Percentiles rank a stretch among this genome's conserved stretches.
Conservation (phyloP, 768 basidiomycete genomes). For the Lactifluus hygrophoroides region DNA sequence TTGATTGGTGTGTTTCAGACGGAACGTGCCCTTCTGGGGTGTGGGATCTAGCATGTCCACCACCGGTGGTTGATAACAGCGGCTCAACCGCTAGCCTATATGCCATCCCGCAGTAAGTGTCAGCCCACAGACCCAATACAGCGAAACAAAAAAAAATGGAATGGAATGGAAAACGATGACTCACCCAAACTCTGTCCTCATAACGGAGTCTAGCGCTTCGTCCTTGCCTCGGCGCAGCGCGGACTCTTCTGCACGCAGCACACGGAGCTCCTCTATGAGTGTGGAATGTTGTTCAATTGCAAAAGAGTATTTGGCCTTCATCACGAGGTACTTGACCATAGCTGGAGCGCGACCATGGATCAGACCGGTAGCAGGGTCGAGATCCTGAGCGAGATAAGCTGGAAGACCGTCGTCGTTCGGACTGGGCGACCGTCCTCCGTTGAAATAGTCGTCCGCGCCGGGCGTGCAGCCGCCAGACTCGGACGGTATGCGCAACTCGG, state of each 20-base stretch:
- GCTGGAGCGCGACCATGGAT: slow-evolving; percentile 60
- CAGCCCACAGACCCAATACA: not conserved
- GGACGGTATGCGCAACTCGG: slow-evolving; percentile 6
- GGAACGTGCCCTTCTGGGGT: slow-evolving; percentile 10
- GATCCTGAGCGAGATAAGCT: slow-evolving; percentile 39
- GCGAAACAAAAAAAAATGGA: too few species aligned
- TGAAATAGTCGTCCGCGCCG: slow-evolving; percentile 6
- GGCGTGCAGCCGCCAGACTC: slow-evolving; percentile 5
- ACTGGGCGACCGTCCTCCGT: slow-evolving; percentile 21
- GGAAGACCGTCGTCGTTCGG: slow-evolving; percentile 43
- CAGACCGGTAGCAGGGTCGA: slow-evolving; percentile 50
- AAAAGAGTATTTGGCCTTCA: slow-evolving; percentile 73
- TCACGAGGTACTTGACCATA: slow-evolving; percentile 62
- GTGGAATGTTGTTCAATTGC: slow-evolving; percentile 58
- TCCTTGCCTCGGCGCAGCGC: slow-evolving; percentile 25
- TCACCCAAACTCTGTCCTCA: slow-evolving; percentile 19
- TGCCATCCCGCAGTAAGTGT: too few species aligned
- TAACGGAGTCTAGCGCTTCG: slow-evolving; percentile 16
- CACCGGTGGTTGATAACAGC: slow-evolving; percentile 4
- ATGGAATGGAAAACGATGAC: not conserved
- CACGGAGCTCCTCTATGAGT: slow-evolving; percentile 56
- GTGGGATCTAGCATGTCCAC: not conserved
- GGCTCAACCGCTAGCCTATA: slow-evolving; percentile 9
- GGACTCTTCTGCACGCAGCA: slow-evolving; percentile 40
- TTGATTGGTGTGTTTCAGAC: slow-evolving; percentile 6